Base-by-base conservation (phyloP, 441 rosid genomes). In the Brassica hybrid region DNA sequence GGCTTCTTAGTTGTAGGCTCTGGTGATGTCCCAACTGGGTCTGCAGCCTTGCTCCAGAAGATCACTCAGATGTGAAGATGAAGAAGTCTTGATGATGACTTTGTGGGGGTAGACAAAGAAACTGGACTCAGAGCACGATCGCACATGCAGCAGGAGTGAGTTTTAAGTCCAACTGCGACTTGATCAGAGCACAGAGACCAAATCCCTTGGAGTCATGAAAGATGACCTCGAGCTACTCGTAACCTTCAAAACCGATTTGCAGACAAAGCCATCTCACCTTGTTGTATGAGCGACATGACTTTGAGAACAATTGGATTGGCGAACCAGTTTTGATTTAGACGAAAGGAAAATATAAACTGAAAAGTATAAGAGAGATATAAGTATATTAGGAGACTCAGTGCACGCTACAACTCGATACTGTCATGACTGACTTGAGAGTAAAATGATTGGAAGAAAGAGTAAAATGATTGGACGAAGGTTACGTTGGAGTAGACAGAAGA, bases 241-340 rank as follows among this genome's bases (percentile, higher is more conserved):
- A 88, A 72, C 94, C 94, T 84, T 90, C 92, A 23, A 87, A 90
- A 70, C 94, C 91, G 30, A 90, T 88, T 45, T 65, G 89, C 88
- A 48, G 88, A 90, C 68, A 83, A 63, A 59, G 84, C 88, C 92
- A 85, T 88, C 19, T 64, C 82, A 81, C 81, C 41, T 75, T 52
- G 77, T 68, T 72, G 54, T 48, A 1, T 48, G 54, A 4, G 54
- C 7, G 17, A 48, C 54, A 48, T n/a, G 54, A 48, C 17, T 48
- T 41, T 75, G 59, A 80, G 83, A 65, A 80, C 76, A 69, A 80
- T 75, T 58, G 73, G 79, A 75, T 58, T 41, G 14, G 73, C 70
- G 76, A 80, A 75, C 77, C 84, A 48, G 80, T 75, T 61, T 30
- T 30, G 7, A 30, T 30, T 45, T 78, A 1, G 66, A 71, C 43